Evolutionary conservation across 2,329 filamentous ascomycete species (phyloP).

Genomic region (Fusarium albidum): DNA sequence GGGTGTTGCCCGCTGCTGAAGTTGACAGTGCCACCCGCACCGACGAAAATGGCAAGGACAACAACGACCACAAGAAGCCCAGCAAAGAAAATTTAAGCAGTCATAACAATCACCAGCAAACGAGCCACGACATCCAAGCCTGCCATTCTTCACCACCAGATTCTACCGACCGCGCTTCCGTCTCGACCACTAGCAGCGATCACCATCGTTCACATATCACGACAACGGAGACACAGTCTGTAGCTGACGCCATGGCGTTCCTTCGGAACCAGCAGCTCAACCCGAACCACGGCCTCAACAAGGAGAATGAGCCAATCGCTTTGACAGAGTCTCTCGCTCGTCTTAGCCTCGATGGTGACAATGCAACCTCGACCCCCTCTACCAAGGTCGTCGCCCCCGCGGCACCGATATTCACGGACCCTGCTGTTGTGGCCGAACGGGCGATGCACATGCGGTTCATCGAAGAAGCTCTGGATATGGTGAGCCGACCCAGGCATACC

Average conservation of each 20-base stretch:
- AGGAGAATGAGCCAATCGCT: conserved; percentile 42
- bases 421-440: conserved; percentile 43
- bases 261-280: conserved; percentile 1
- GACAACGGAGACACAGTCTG: conserved; percentile 4
- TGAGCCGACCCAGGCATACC: conserved; percentile 50
- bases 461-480: conserved; percentile 87
- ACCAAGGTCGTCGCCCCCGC: background rate
- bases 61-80: conserved; percentile 8
- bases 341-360: conserved; percentile 27
- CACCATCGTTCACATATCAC: background rate
- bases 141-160: conserved; percentile 1
- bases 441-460: conserved; percentile 68
- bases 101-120: conserved; percentile 9
- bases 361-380: background rate
- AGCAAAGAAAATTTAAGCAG: conserved; percentile 6
- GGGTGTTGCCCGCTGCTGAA: conserved; percentile 37
- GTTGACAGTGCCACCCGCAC: conserved; percentile 18
- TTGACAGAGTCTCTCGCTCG: conserved; percentile 27
- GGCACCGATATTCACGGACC: conserved; percentile 35
- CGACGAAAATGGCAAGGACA: conserved; percentile 27
- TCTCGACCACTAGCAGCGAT: background rate
- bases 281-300: conserved; percentile 24
- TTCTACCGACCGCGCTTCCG: background rate
- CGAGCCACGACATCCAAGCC: background rate
- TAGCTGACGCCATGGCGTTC: conserved; percentile 32